Percentiles rank a stretch among this genome's conserved stretches.
phyloP scores from a whole-genome alignment of 352 stramenopile species.

The Discostella stelligera region DNA sequence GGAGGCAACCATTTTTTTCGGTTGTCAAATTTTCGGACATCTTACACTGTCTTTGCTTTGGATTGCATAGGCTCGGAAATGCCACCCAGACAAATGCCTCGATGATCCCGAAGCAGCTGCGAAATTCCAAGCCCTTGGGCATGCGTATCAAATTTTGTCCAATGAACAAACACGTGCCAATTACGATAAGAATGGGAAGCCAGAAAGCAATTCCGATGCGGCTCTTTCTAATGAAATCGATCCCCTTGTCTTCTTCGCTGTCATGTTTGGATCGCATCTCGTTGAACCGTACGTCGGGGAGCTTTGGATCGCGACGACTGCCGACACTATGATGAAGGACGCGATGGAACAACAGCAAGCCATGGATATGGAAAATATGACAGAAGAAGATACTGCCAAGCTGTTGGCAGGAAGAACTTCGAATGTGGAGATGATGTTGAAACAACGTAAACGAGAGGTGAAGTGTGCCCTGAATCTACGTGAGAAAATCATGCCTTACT shows the following conservation, averaged over 20 bases:
- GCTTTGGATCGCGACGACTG: slow-evolving; percentile 79
- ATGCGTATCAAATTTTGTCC: slow-evolving; percentile 85
- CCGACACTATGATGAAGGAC: slow-evolving; percentile 79
- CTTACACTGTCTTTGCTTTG: too few relatives aligned
- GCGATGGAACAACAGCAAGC: slow-evolving; percentile 51
- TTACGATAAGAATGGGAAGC: slow-evolving; percentile 79
- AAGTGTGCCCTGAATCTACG: slow-evolving; percentile 69
- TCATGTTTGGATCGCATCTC: slow-evolving; percentile 81
- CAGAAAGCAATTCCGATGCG: slow-evolving; percentile 39
- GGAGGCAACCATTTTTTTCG: too few relatives aligned
- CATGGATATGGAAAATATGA: slow-evolving; percentile 50
- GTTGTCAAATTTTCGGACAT: too few relatives aligned
- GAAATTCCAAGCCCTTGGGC: slow-evolving; percentile 84
- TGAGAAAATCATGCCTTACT: slow-evolving; percentile 58
- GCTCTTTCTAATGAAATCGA: slow-evolving; percentile 61
- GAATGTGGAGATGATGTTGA: slow-evolving; percentile 62
- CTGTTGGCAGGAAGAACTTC: slow-evolving; percentile 44
- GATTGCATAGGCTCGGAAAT: slow-evolving; percentile 58
- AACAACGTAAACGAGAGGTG: slow-evolving; percentile 71
- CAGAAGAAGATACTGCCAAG: slow-evolving; percentile 43
- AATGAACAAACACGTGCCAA: slow-evolving; percentile 72
- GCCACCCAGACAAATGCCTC: slow-evolving; percentile 85
- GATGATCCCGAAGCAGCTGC: slow-evolving; percentile 79
- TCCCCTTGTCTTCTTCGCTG: slow-evolving; percentile 80
- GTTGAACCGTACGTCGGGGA: slow-evolving; percentile 82